phyloP scores from a whole-genome alignment of 345 rosid genomes.

The Gossypium australe region DNA sequence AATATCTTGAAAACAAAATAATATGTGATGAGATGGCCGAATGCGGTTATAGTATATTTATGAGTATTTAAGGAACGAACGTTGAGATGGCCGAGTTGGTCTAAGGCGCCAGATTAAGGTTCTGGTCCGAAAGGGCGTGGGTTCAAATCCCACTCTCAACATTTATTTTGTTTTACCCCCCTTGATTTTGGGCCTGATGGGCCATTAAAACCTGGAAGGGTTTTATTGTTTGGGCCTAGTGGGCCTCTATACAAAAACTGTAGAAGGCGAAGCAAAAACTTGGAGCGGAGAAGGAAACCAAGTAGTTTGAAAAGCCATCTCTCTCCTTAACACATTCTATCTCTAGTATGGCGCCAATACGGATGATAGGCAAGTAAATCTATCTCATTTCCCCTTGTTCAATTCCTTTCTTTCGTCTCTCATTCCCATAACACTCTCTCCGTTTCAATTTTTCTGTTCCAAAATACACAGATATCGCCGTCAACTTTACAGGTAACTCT shows the following conservation, averaged over 20 bases:
- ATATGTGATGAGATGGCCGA: too few relatives aligned
- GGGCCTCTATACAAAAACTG: too few relatives aligned
- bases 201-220: too few relatives aligned
- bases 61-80: fast-evolving
- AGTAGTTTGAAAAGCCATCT: too few relatives aligned
- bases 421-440: background rate
- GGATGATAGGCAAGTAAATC: conserved; percentile 76
- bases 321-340: background rate
- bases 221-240: too few relatives aligned
- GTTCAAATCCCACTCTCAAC: conserved; percentile 78
- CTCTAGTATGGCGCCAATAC: conserved; percentile 52
- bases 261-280: background rate
- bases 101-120: conserved; percentile 64
- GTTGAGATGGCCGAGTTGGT: conserved; percentile 78
- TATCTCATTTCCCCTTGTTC: background rate
- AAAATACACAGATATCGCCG: conserved; percentile 71
- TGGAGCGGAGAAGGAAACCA: background rate
- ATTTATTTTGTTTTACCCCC: background rate
- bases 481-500: conserved; percentile 86
- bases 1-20: too few relatives aligned
- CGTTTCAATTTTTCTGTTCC: background rate
- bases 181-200: too few relatives aligned
- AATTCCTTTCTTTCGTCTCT: background rate
- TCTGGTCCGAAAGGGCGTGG: conserved; percentile 88
- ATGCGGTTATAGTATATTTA: too few relatives aligned